Evolutionary conservation across 495 filamentous ascomycete species (phyloP), one percentile per base, ranked within the genome.

Genomic region (Aspergillus conjunctus): DNA sequence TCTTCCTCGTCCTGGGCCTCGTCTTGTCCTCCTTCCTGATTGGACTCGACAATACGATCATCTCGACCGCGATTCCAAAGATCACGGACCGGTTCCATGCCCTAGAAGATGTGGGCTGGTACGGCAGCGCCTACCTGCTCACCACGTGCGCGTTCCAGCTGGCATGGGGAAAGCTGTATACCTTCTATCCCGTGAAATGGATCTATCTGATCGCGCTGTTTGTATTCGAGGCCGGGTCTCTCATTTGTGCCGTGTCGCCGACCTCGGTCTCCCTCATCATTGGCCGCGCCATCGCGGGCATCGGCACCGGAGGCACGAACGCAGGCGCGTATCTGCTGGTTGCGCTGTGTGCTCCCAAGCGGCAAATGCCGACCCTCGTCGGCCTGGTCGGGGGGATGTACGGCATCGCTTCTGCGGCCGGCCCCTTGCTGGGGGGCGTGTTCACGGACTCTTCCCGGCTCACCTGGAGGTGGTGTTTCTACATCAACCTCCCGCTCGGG

Each of bases 401-500:
- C 50, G 56, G 58, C 15, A 33, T 67, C 43, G 59, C 58, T 12
- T 60, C 79, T 5, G 77, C 83, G 30, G 67, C 80, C 56, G 87
- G 84, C 12, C 55, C 55, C 4, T 34, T 58, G 26, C 4, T 59
- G 49, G 56, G 56, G 21, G 82, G 81, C 18, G 80, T 73, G 15
- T 80, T 84, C 51, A 81, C 80, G 30, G 31, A 56, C 62, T 30
- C 34, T 20, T 41, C 33, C 30, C 72, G 81, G 30, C 72, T 83
- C 7, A 83, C 81, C 0, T 91, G 88, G 88, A 76, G 88, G 46
- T 90, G 87, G 88, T 90, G 86, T 66, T 90, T 91, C 72, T 90
- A 81, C 68, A 87, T 83, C 51, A 73, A 71, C 51, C 68, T 85
- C 2, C 83, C 85, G 3, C 75, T 88, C 57, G 86, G 87, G 51